Evolutionary conservation across 179 eudicot genomes (phyloP).

Genomic region (Patellifolia procumbens): DNA sequence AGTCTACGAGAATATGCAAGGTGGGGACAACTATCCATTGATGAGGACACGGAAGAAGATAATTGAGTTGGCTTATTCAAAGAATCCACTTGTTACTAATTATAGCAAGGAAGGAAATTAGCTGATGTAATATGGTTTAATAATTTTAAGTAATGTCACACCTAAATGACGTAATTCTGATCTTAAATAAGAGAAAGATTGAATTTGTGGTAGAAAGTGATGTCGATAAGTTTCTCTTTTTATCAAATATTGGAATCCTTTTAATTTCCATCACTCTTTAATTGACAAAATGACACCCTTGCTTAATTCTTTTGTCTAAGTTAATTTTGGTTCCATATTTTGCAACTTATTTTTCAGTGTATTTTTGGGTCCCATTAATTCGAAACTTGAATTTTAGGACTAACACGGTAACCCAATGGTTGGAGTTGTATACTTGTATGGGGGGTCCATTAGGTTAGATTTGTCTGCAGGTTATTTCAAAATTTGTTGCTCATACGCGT

Average conservation of each 20-base stretch:
- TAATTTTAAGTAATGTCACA: neutral
- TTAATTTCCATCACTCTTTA: neutral
- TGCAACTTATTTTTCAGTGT: neutral
- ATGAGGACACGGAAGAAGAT: constrained; percentile 11
- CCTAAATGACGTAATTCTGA: constrained; percentile 16
- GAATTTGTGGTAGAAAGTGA: constrained; percentile 20
- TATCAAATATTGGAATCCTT: constrained; percentile 10
- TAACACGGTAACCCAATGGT: too few species aligned
- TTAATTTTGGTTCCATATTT: neutral
- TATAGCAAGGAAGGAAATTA: neutral
- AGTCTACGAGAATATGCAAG: constrained; percentile 26
- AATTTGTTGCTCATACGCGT: too few species aligned
- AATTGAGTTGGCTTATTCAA: constrained; percentile 12
- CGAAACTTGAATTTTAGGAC: neutral
- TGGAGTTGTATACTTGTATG: too few species aligned
- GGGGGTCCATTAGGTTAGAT: too few species aligned
- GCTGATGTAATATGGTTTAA: neutral
- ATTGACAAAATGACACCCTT: constrained; percentile 7
- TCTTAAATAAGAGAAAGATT: constrained; percentile 11
- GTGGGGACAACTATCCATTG: constrained; percentile 32
- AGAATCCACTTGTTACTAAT: constrained; percentile 27
- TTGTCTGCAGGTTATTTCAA: too few species aligned
- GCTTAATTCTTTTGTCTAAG: neutral
- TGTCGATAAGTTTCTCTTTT: constrained; percentile 4
- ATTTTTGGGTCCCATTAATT: neutral